These are phyloP conservation scores for Gracilaria gracilis DNA, from an alignment of 23 red algal species.

Conservation along the genomic window DNA sequence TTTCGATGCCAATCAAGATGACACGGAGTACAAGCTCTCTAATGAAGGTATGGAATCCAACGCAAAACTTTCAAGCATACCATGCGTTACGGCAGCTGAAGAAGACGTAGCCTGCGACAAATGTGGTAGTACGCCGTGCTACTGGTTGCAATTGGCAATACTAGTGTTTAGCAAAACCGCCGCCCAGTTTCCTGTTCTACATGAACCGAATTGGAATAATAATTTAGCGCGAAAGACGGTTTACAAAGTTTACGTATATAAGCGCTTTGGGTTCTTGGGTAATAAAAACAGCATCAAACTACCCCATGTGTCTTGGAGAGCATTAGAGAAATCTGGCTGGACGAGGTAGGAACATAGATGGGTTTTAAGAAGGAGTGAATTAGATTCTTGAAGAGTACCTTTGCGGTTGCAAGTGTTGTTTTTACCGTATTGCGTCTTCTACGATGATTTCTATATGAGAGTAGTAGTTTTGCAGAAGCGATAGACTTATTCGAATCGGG, in stretches of 20 bases:
- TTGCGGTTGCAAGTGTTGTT: not conserved
- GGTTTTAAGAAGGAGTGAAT: slow-evolving; percentile 6
- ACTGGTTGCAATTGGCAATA: slow-evolving; percentile 11
- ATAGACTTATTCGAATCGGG: not conserved
- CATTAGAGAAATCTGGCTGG: slow-evolving; percentile 1
- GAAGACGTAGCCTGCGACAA: slow-evolving; percentile 3
- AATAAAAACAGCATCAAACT: not conserved
- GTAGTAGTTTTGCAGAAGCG: not conserved
- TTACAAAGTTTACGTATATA: slow-evolving; percentile 6
- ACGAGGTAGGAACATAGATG: not conserved
- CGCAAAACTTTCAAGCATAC: not conserved
- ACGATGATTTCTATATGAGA: not conserved
- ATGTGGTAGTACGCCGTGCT: slow-evolving; percentile 8
- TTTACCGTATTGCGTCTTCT: not conserved
- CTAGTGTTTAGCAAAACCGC: too few species aligned
- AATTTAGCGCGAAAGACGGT: not conserved
- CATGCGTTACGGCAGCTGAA: not conserved
- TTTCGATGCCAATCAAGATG: too few species aligned
- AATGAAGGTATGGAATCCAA: too few species aligned
- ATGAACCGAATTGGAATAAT: not conserved
- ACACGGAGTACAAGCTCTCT: too few species aligned
- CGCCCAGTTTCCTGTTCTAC: not conserved
- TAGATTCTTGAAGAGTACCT: not conserved
- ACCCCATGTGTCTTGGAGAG: not conserved
- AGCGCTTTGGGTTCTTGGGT: slow-evolving; percentile 8